Evolutionary conservation across 768 basidiomycete species (phyloP), one percentile per base, ranked within the genome.

Genomic region (Lepiota venenata): DNA sequence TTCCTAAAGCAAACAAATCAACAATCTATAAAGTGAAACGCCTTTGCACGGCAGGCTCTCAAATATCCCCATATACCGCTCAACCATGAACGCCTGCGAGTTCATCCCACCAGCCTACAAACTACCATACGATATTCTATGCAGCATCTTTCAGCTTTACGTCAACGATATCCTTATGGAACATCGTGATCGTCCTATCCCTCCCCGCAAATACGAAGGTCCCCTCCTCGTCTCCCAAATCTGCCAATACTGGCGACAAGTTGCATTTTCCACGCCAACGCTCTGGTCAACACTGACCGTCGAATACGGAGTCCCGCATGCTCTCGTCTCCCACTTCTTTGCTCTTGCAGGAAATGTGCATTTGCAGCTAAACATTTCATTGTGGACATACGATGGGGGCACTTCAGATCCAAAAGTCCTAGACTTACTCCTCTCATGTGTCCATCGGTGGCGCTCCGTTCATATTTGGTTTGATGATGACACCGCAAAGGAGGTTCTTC

Each of bases 201-300:
- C 18, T 11, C 53, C 38, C 18, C 25, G 7, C 15, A 14, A 15
- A 7, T 11, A 43, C 14, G 16, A 43, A 14, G 39, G 53, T 10
- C 46, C 53, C 12, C 20, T 55, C 8, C 37, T 55, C 5, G 14
- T 50, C 15, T 50, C 55, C 22, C 47, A 40, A 14, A 43, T 56
- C 10, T 56, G 55, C n/a, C 55, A 46, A 25, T 32, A 38, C 15
- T 56, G 55, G 55, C 21, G 55, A n/a, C 38, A 50, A 15, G 48
- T 45, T 4, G 55, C 55, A 2, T 50, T 51, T n/a, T 56, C 48
- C 14, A 39, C 36, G 8, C 55, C 55, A 16, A 39, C 11, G 11
- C 37, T 45, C 15, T 56, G 48, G 48, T 50, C 46, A 8, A 16
- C 39, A 9, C 15, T 55, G 4, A 48, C 25, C 15, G 35, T 48